phyloP scores from a whole-genome alignment of 2,329 filamentous ascomycete genomes.

The Pseudogymnoascus sp. region DNA sequence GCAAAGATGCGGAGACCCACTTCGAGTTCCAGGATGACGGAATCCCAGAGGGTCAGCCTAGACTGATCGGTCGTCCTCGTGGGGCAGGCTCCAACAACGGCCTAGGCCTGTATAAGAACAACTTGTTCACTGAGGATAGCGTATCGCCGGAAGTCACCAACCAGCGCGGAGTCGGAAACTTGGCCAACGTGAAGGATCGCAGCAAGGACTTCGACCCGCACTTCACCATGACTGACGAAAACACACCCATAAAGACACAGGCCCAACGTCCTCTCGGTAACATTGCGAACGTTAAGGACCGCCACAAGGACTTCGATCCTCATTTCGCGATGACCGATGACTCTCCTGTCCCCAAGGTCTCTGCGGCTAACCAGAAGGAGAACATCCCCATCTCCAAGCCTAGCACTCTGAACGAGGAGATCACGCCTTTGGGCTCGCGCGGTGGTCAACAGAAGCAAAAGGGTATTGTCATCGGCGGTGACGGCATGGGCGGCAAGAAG shows the following conservation, averaged over 20 bases:
- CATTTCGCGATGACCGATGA: constrained; percentile 61
- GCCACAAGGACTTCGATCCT: constrained; percentile 64
- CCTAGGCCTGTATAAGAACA: constrained; percentile 69
- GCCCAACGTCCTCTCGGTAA: constrained; percentile 17
- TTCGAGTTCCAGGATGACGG: constrained; percentile 77
- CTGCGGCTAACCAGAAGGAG: constrained; percentile 41
- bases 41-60: constrained; percentile 47
- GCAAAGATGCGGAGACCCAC: constrained; percentile 74
- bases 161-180: constrained; percentile 51
- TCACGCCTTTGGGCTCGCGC: constrained; percentile 22
- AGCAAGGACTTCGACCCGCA: constrained; percentile 72
- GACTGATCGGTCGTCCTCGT: constrained; percentile 41
- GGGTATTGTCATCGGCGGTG: constrained; percentile 48
- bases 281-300: constrained; percentile 64
- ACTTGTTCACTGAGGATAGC: constrained; percentile 58
- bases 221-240: constrained; percentile 66
- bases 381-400: constrained; percentile 25
- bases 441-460: constrained; percentile 17
- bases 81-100: constrained; percentile 61
- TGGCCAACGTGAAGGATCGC: constrained; percentile 68
- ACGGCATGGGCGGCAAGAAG: constrained; percentile 61
- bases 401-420: constrained; percentile 26
- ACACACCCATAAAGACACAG: constrained; percentile 42
- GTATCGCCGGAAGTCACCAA: constrained; percentile 20
- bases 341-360: constrained; percentile 36